Conservation (phyloP, 805 yeast species). For the Nakazawaea sp. region DNA sequence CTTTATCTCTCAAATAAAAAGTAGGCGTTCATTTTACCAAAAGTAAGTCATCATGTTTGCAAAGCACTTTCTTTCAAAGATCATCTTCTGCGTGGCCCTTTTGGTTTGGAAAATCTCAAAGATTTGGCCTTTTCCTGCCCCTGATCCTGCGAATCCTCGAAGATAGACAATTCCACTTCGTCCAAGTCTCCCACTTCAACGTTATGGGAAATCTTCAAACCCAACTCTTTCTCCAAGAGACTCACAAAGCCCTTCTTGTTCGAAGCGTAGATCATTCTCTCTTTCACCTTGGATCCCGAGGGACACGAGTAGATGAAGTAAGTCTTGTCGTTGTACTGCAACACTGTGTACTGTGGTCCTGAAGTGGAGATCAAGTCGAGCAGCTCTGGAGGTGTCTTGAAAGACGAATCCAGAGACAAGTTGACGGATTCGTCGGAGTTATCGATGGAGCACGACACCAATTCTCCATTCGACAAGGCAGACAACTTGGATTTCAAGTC, state of each 20-base stretch:
- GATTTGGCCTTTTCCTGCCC: constrained; percentile 14
- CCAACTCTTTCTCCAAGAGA: constrained; percentile 33
- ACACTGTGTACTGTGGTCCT: constrained; percentile 55
- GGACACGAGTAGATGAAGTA: constrained; percentile 86
- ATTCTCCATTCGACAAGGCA: constrained; percentile 19
- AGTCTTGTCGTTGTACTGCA: constrained; percentile 30
- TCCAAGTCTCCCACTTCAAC: constrained; percentile 70
- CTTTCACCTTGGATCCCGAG: constrained; percentile 80
- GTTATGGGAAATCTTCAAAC: constrained; percentile 34
- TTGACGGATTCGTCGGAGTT: constrained; percentile 39
- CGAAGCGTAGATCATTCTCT: constrained; percentile 89
- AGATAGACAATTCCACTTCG: constrained; percentile 53
- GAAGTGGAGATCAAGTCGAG: constrained; percentile 26
- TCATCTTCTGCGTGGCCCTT: constrained; percentile 58
- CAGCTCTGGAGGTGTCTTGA: constrained; percentile 22
- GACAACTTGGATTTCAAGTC: constrained; percentile 5
- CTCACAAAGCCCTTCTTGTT: constrained; percentile 54
- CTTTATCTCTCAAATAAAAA: too few species aligned
- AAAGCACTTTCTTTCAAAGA: too few species aligned
- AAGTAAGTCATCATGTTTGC: too few species aligned
- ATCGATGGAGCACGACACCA: constrained; percentile 48
- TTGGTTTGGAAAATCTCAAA: constrained; percentile 52
- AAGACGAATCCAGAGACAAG: constrained; percentile 21
- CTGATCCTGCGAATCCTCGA: constrained; percentile 21
- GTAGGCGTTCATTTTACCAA: too few species aligned